phyloP scores from a whole-genome alignment of 2,329 filamentous ascomycete genomes.

The Scedosporium aurantiacum region DNA sequence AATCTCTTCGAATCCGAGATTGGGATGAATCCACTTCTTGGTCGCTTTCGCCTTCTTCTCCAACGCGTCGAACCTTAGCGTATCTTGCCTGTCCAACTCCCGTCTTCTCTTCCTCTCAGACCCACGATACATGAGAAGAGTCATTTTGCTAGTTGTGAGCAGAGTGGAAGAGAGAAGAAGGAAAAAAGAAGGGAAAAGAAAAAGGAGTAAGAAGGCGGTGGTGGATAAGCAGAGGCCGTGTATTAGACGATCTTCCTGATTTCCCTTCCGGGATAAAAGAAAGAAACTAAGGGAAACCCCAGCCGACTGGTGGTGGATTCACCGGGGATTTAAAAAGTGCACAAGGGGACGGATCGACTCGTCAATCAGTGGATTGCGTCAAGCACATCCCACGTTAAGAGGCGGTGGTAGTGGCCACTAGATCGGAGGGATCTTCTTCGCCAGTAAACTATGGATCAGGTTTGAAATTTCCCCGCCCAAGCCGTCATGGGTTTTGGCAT shows the following conservation, averaged over 20 bases:
- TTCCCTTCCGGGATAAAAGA: background rate
- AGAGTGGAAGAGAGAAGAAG: background rate
- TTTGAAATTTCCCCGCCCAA: background rate
- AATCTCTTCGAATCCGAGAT: conserved; percentile 10
- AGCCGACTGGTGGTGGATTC: background rate
- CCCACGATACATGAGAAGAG: conserved; percentile 4
- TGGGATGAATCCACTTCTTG: conserved; percentile 5
- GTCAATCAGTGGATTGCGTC: background rate
- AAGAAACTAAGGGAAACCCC: background rate
- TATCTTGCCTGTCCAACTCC: background rate
- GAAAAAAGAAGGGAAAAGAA: background rate
- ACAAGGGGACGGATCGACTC: background rate
- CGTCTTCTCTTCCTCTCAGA: conserved; percentile 1
- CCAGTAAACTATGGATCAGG: background rate
- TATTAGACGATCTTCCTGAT: too few relatives aligned
- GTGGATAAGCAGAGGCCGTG: background rate
- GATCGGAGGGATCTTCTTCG: background rate
- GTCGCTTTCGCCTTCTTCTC: conserved; percentile 1
- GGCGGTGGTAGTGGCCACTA: background rate
- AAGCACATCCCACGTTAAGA: background rate
- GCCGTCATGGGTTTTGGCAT: background rate
- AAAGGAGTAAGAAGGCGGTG: background rate
- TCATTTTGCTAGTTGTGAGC: background rate
- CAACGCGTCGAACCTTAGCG: conserved; percentile 1
- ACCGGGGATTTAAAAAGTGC: background rate